A percentile compares a stretch with the other conserved stretches of the same genome.
phyloP scores from a whole-genome alignment of 176 grass and related monocot genomes.

The Juncus inflexus region DNA sequence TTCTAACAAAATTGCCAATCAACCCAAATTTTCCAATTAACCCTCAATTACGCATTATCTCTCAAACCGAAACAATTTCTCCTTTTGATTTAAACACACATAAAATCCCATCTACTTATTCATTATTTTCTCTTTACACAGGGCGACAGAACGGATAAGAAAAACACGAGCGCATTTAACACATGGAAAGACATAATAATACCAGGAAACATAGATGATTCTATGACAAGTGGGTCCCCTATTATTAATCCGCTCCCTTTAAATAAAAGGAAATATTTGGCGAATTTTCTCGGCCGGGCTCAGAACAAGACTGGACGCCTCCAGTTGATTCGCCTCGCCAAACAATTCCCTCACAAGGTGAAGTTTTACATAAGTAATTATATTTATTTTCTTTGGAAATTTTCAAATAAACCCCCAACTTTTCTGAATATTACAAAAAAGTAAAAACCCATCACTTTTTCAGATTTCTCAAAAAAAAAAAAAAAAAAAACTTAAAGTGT shows the following conservation, averaged over 20 bases:
- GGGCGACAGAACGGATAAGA: constrained; percentile 93
- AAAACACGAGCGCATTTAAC: constrained; percentile 81
- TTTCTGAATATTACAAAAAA: background rate
- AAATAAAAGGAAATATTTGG: constrained; percentile 70
- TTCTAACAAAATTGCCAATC: too few species aligned
- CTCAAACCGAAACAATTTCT: too few species aligned
- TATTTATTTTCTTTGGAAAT: background rate
- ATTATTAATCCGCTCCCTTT: constrained; percentile 65
- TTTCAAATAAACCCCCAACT: constrained; percentile 1
- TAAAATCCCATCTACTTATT: background rate
- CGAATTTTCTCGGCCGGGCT: constrained; percentile 83
- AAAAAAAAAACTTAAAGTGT: background rate
- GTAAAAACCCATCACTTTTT: background rate
- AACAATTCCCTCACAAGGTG: constrained; percentile 94
- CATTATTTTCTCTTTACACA: constrained; percentile 26
- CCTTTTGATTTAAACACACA: background rate
- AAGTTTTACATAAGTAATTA: constrained; percentile 18
- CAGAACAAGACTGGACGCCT: constrained; percentile 84
- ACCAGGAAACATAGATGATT: constrained; percentile 90
- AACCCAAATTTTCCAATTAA: too few species aligned
- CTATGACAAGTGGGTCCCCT: constrained; percentile 48
- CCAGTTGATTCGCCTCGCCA: constrained; percentile 73
- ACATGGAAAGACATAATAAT: constrained; percentile 98
- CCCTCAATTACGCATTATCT: too few species aligned
- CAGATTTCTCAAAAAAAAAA: background rate